Evolutionary conservation across 495 filamentous ascomycete species (phyloP).

Genomic region (Pseudevernia furfuracea): DNA sequence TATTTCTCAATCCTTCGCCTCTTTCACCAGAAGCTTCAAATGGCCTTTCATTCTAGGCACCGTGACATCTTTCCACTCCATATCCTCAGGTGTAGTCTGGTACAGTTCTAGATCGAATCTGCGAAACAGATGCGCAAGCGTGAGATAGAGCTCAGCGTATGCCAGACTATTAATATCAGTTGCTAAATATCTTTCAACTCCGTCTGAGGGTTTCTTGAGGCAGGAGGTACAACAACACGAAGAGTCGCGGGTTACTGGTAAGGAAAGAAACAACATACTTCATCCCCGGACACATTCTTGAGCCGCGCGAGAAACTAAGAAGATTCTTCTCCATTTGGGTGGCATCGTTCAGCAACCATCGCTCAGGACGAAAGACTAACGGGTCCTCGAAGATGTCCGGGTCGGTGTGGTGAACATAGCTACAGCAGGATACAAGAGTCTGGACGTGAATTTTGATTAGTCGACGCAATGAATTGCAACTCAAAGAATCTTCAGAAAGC

Average conservation of each 20-base stretch:
- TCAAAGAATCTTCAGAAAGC: not conserved
- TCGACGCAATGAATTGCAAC: not conserved
- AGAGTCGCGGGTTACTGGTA: not conserved
- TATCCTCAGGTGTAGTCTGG: constrained; percentile 32
- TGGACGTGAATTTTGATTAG: not conserved
- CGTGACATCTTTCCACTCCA: constrained; percentile 21
- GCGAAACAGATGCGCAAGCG: constrained; percentile 34
- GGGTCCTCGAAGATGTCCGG: constrained; percentile 7
- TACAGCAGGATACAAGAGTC: constrained; percentile 31
- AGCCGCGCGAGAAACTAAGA: constrained; percentile 40
- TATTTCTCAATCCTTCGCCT: not conserved
- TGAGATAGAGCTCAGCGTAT: constrained; percentile 36
- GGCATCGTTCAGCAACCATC: constrained; percentile 36
- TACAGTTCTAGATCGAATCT: constrained; percentile 32
- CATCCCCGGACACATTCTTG: constrained; percentile 41
- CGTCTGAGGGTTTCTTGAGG: not conserved
- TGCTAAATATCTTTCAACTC: not conserved
- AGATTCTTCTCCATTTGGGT: constrained; percentile 31
- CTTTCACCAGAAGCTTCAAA: not conserved
- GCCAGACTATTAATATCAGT: constrained; percentile 27
- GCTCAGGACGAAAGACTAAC: constrained; percentile 34
- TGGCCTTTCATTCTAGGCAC: constrained; percentile 5
- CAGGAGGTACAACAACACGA: not conserved
- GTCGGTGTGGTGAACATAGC: constrained; percentile 28
- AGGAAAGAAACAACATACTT: constrained; percentile 19